These are phyloP conservation scores for Alternaria incomplexa DNA, from an alignment of 2,329 filamentous ascomycete species.

Conservation along the genomic window DNA sequence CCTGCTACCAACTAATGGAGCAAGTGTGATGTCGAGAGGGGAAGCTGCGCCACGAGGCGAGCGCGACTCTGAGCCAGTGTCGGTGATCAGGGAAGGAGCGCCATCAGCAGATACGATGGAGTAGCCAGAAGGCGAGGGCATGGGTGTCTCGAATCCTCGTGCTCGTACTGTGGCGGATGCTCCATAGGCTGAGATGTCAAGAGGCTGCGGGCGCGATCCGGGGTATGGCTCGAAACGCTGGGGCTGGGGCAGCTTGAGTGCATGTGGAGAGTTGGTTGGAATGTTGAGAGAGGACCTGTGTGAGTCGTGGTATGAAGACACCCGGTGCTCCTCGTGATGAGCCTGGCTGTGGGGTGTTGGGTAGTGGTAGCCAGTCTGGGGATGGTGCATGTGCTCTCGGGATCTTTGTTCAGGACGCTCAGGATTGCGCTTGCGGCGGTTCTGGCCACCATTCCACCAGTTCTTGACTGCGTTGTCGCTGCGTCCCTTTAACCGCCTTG, in stretches of 20 bases:
- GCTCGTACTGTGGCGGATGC: slow-evolving; percentile 31
- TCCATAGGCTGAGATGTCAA: slow-evolving; percentile 36
- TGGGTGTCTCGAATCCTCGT: slow-evolving; percentile 59
- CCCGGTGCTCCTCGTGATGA: slow-evolving; percentile 36
- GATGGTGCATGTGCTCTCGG: slow-evolving; percentile 39
- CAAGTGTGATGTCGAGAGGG: slow-evolving; percentile 52
- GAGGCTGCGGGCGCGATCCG: slow-evolving; percentile 40
- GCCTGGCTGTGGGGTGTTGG: slow-evolving; percentile 26
- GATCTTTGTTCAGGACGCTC: slow-evolving; percentile 38
- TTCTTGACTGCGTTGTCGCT: slow-evolving; percentile 98
- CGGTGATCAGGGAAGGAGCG: slow-evolving; percentile 74
- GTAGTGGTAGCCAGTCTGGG: slow-evolving; percentile 42
- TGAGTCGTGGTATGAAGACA: slow-evolving; percentile 37
- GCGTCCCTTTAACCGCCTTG: slow-evolving; percentile 77
- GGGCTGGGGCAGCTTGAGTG: slow-evolving; percentile 42
- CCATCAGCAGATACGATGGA: slow-evolving; percentile 69
- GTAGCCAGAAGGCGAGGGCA: slow-evolving; percentile 68
- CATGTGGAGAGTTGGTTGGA: slow-evolving; percentile 33
- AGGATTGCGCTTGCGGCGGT: slow-evolving; percentile 66
- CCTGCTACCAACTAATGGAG: slow-evolving; percentile 44
- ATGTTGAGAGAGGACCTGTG: slow-evolving; percentile 38
- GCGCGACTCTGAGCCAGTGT: slow-evolving; percentile 59
- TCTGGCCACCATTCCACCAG: slow-evolving; percentile 96
- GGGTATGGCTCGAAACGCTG: slow-evolving; percentile 40
- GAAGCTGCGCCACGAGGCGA: slow-evolving; percentile 55